Evolutionary conservation across 2,329 filamentous ascomycete genomes (phyloP).

Genomic region (Botrytis fragariae): DNA sequence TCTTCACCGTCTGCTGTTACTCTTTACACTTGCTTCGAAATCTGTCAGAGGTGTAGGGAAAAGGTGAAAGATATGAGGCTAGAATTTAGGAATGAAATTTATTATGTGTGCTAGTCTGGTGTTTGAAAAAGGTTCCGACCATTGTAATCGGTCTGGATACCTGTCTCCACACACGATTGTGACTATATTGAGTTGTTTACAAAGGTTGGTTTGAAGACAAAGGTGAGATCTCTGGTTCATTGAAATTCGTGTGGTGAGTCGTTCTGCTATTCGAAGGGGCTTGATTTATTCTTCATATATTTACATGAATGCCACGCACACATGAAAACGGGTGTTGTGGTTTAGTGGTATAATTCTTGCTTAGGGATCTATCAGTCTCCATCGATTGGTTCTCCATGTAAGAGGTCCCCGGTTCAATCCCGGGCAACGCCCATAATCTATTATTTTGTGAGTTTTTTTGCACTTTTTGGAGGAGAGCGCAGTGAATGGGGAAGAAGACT

Average conservation of each 20-base stretch:
- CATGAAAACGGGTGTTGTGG: neutral
- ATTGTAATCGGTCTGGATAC: no score
- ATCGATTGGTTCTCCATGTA: neutral
- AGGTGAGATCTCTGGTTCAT: neutral
- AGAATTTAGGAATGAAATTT: neutral
- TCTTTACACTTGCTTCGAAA: no score
- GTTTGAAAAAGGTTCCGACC: neutral
- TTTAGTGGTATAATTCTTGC: conserved; percentile 22
- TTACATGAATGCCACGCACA: fast-evolving
- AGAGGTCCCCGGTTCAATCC: conserved; percentile 20
- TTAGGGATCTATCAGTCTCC: conserved; percentile 1
- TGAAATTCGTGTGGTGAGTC: no score
- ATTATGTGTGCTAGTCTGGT: neutral
- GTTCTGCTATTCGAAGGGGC: no score
- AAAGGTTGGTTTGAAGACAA: neutral
- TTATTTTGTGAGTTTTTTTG: neutral
- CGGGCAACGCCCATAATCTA: neutral
- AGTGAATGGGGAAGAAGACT: neutral
- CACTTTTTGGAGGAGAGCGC: neutral
- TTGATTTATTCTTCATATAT: fast-evolving
- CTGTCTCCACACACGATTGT: no score
- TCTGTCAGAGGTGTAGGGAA: neutral
- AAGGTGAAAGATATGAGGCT: neutral
- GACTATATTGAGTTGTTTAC: neutral
- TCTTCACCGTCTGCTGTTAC: neutral